These are phyloP conservation scores for Chalaropsis ovoidea DNA, from an alignment of 2,329 filamentous ascomycete species.

Conservation along the genomic window DNA sequence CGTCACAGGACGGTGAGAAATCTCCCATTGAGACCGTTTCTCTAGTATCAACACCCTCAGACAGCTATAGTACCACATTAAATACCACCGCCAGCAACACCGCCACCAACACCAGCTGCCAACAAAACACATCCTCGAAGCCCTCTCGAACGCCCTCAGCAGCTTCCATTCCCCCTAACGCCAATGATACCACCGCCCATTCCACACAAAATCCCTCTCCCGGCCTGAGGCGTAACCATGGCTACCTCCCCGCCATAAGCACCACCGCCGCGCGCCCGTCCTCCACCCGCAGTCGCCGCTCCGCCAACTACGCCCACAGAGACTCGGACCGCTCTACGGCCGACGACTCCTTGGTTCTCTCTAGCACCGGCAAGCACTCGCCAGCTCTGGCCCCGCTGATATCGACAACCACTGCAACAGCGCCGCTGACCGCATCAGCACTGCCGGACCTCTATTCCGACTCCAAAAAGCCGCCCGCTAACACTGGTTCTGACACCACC, in stretches of 20 bases:
- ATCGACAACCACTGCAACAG: neutral
- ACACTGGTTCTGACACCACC: constrained; percentile 1
- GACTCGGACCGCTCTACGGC: constrained; percentile 12
- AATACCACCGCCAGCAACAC: neutral
- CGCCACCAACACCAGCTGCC: neutral
- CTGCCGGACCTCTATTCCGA: constrained; percentile 28
- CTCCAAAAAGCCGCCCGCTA: constrained; percentile 29
- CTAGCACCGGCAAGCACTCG: constrained; percentile 26
- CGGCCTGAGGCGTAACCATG: neutral
- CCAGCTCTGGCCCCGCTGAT: constrained; percentile 22
- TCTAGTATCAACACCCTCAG: constrained; percentile 3
- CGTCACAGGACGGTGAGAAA: constrained; percentile 22
- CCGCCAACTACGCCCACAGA: constrained; percentile 16
- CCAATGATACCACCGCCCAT: neutral
- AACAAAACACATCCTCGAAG: constrained; percentile 4
- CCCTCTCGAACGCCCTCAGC: neutral
- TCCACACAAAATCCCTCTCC: neutral
- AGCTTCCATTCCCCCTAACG: constrained; percentile 1
- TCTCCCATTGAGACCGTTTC: constrained; percentile 17
- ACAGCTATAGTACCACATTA: constrained; percentile 3
- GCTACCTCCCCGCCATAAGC: constrained; percentile 11
- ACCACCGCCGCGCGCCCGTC: constrained; percentile 27
- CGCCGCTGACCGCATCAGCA: constrained; percentile 6
- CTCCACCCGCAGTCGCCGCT: constrained; percentile 30
- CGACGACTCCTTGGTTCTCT: constrained; percentile 19